These are phyloP conservation scores for Cyclostephanos tholiformis DNA, from an alignment of 108 stramenopile species.

Conservation along the genomic window DNA sequence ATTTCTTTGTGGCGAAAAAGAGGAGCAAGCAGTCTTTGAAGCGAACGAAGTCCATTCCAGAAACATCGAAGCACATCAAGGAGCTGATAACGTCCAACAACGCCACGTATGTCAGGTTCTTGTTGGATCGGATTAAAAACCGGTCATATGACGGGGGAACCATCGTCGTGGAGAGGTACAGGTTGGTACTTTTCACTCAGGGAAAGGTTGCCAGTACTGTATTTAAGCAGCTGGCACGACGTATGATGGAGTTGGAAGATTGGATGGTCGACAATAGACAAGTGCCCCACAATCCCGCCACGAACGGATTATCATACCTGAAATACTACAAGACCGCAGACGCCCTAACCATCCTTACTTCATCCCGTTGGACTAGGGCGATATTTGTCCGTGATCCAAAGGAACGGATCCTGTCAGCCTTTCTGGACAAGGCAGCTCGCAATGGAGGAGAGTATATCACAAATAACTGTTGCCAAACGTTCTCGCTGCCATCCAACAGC, in stretches of 20 bases:
- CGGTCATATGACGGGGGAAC: too few species aligned
- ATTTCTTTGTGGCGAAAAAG: too few species aligned
- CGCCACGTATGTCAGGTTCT: too few species aligned
- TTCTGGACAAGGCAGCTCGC: constrained; percentile 20
- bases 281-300: constrained; percentile 53
- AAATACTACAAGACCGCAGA: constrained; percentile 48
- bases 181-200: too few species aligned
- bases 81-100: too few species aligned
- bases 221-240: constrained; percentile 20
- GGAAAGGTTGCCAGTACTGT: constrained; percentile 40
- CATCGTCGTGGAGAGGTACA: too few species aligned
- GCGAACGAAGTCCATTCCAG: too few species aligned
- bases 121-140: too few species aligned
- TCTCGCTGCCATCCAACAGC: not conserved
- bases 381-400: constrained; percentile 80
- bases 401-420: constrained; percentile 61
- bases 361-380: constrained; percentile 61
- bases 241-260: constrained; percentile 40
- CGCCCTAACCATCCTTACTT: constrained; percentile 60
- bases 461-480: not conserved
- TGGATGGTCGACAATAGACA: not conserved
- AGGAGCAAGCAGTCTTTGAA: too few species aligned
- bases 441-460: not conserved
- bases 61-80: too few species aligned
- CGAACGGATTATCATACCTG: constrained; percentile 62